phyloP scores from a whole-genome alignment of 2,329 filamentous ascomycete species.

The Fusarium sp. region DNA sequence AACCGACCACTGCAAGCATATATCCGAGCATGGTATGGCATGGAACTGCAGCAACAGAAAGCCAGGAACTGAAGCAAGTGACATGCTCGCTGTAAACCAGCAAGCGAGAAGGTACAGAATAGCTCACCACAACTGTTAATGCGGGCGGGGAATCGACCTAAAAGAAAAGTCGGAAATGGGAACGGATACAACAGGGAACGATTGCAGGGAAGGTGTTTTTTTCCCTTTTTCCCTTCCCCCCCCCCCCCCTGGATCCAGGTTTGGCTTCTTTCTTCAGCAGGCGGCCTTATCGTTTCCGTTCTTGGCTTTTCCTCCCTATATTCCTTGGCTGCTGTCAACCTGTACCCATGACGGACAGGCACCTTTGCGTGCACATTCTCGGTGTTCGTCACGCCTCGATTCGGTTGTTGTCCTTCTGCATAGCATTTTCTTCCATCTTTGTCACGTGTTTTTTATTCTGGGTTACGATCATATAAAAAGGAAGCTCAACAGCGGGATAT shows the following conservation, averaged over 20 bases:
- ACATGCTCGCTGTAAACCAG: constrained; percentile 15
- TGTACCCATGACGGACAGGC: constrained; percentile 6
- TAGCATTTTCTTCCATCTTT: constrained; percentile 5
- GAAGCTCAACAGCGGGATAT: constrained; percentile 44
- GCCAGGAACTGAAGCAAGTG: constrained; percentile 26
- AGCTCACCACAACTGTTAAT: constrained; percentile 16
- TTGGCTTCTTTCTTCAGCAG: constrained; percentile 32
- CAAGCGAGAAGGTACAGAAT: constrained; percentile 12
- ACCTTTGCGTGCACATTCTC: constrained; percentile 2
- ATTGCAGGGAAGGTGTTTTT: constrained; percentile 33
- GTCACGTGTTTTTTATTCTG: constrained; percentile 23
- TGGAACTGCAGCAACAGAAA: constrained; percentile 13
- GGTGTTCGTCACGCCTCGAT: constrained; percentile 3
- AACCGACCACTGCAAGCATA: constrained; percentile 8
- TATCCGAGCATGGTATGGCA: constrained; percentile 8
- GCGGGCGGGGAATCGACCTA: constrained; percentile 16
- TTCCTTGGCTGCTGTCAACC: background rate
- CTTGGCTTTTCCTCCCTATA: constrained; percentile 8
- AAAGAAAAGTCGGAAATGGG: constrained; percentile 22
- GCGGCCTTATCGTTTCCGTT: constrained; percentile 24
- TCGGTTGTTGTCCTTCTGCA: constrained; percentile 8
- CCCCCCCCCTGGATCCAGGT: constrained; percentile 10
- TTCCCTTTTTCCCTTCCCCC: constrained; percentile 1
- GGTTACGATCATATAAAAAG: constrained; percentile 40
- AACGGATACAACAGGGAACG: constrained; percentile 31